A percentile compares a stretch with the other conserved stretches of the same genome.
These are phyloP conservation scores for Candida nitratophila DNA, from an alignment of 805 yeast genomes.

Conservation along the genomic window DNA sequence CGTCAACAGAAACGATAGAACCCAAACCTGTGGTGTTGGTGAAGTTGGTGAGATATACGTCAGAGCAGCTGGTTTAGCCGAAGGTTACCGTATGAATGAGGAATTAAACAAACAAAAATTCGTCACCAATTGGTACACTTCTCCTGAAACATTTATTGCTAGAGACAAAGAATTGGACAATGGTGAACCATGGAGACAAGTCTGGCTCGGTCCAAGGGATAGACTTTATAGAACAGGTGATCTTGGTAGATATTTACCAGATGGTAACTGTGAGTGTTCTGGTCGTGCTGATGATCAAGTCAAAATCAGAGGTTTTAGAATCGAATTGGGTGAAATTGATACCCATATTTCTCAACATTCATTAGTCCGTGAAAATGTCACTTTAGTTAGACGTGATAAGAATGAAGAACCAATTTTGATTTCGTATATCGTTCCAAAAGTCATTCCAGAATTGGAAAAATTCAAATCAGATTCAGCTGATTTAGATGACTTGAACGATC, in stretches of 20 bases:
- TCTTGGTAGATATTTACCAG: conserved; percentile 92
- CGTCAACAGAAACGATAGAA: conserved; percentile 82
- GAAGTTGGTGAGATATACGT: conserved; percentile 98
- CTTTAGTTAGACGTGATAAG: conserved; percentile 85
- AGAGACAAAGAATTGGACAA: conserved; percentile 40
- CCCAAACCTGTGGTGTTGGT: conserved; percentile 95
- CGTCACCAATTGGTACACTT: conserved; percentile 84
- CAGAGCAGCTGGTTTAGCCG: conserved; percentile 96
- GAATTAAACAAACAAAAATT: conserved; percentile 85
- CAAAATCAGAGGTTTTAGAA: conserved; percentile 96
- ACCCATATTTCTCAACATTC: conserved; percentile 95
- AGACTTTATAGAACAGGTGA: conserved; percentile 96
- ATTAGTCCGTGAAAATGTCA: conserved; percentile 83
- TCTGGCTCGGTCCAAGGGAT: conserved; percentile 93
- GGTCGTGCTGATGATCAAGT: conserved; percentile 99
- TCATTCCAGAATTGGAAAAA: conserved; percentile 34
- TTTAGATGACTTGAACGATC: conserved; percentile 44
- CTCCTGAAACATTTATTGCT: conserved; percentile 53
- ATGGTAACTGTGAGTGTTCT: conserved; percentile 95
- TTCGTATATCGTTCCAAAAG: conserved; percentile 82
- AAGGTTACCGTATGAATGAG: conserved; percentile 89
- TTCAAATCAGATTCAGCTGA: conserved; percentile 47
- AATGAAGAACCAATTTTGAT: conserved; percentile 89
- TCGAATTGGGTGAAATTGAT: conserved; percentile 96
- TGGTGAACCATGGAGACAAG: conserved; percentile 61